Evolutionary conservation across 176 grass and related monocot genomes (phyloP).

Genomic region (Juncus effusus): DNA sequence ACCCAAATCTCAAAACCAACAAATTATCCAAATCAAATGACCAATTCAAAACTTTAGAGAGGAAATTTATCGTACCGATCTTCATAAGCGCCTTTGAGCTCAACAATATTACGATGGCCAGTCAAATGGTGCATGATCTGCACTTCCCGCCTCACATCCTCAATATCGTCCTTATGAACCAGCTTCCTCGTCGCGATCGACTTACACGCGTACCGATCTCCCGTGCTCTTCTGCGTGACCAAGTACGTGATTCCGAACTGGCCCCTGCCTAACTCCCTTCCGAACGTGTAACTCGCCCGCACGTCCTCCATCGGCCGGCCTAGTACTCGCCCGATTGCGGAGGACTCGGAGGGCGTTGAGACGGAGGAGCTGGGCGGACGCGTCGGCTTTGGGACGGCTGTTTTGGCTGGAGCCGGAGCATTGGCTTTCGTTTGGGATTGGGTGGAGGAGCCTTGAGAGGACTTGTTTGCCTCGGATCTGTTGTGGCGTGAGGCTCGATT

Average conservation of each 20-base stretch:
- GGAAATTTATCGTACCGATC: slow-evolving; percentile 31
- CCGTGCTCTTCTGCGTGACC: slow-evolving; percentile 63
- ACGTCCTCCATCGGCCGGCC: slow-evolving; percentile 89
- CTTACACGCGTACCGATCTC: slow-evolving; percentile 86
- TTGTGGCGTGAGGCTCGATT: slow-evolving; percentile 64
- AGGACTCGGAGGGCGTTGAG: background rate
- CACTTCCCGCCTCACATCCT: slow-evolving; percentile 90
- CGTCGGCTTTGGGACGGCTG: slow-evolving; percentile 4
- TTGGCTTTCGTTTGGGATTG: slow-evolving; percentile 17
- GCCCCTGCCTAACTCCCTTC: slow-evolving; percentile 75
- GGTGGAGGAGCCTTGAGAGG: background rate
- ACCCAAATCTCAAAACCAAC: background rate
- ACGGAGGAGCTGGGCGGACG: background rate
- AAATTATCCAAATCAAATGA: slow-evolving; percentile 13
- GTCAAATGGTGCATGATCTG: slow-evolving; percentile 99
- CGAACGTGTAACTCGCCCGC: slow-evolving; percentile 74
- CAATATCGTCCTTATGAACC: slow-evolving; percentile 77
- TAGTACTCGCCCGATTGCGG: slow-evolving; percentile 58
- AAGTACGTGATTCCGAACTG: slow-evolving; percentile 99
- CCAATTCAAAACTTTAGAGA: background rate
- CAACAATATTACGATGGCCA: slow-evolving; percentile 93
- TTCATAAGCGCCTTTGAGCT: slow-evolving; percentile 85
- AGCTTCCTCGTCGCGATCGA: slow-evolving; percentile 97
- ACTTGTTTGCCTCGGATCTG: slow-evolving; percentile 29
- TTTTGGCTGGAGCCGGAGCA: slow-evolving; percentile 17